A percentile compares a stretch with the other conserved stretches of the same genome.
Evolutionary conservation across 306 rosid genomes (phyloP).

Genomic region (Vigna unguiculata): DNA sequence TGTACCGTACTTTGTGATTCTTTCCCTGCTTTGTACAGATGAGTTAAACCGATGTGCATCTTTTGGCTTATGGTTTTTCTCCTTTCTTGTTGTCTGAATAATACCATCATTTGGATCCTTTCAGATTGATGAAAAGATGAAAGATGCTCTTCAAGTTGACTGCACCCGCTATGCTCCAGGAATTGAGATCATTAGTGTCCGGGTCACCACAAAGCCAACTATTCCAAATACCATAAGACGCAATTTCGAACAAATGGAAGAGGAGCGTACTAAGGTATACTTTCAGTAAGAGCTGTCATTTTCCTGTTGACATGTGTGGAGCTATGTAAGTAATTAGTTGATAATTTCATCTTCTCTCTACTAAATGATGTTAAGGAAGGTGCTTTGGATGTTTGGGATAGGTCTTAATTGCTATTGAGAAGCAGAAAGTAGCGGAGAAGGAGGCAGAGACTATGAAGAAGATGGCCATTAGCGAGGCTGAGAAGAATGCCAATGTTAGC

Average conservation of each 20-base stretch:
- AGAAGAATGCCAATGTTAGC: slow-evolving; percentile 92
- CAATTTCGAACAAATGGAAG: slow-evolving; percentile 93
- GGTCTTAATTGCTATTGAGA: slow-evolving; percentile 91
- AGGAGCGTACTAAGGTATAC: slow-evolving; percentile 92
- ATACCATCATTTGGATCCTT: slow-evolving; percentile 21
- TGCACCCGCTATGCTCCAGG: slow-evolving; percentile 96
- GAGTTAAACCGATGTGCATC: slow-evolving; percentile 3
- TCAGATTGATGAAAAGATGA: slow-evolving; percentile 97
- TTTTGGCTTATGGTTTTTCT: slow-evolving; percentile 24
- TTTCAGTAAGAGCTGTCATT: slow-evolving; percentile 16
- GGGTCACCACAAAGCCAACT: slow-evolving; percentile 86
- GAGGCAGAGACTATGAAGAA: slow-evolving; percentile 84
- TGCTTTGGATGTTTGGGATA: slow-evolving; percentile 51
- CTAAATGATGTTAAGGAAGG: slow-evolving; percentile 28
- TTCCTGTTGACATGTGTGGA: slow-evolving; percentile 30
- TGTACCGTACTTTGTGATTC: too few species aligned
- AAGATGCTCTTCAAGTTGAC: slow-evolving; percentile 93
- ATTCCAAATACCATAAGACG: slow-evolving; percentile 80
- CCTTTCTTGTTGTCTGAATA: background rate
- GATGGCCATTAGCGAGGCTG: slow-evolving; percentile 98
- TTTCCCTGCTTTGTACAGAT: slow-evolving; percentile 7
- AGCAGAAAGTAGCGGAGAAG: slow-evolving; percentile 80
- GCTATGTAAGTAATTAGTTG: background rate
- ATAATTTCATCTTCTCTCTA: slow-evolving; percentile 31
- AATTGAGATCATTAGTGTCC: slow-evolving; percentile 85